Conservation (phyloP, 2,329 filamentous ascomycete genomes). For the Pseudonectria foliicola region DNA sequence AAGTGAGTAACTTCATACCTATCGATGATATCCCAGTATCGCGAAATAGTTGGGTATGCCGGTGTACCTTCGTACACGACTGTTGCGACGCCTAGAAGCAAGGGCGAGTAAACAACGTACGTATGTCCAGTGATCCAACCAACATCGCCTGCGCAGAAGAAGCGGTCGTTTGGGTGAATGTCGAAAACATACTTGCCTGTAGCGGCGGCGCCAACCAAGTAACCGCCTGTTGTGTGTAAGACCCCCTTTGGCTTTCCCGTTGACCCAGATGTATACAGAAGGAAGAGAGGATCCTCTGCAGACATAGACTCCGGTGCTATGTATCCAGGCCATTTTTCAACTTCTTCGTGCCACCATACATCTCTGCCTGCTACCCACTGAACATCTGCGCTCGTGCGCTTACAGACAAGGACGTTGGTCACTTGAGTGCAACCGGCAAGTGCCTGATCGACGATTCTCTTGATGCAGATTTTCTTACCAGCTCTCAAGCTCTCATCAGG, state of each 20-base stretch:
- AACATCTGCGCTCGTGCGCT: conserved; percentile 81
- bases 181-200: conserved; percentile 97
- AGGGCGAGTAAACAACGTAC: conserved; percentile 87
- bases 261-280: conserved; percentile 90
- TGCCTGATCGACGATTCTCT: conserved; percentile 93
- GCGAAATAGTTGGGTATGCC: conserved; percentile 84
- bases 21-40: conserved; percentile 93
- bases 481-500: conserved; percentile 90
- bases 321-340: conserved; percentile 86
- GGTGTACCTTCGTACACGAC: conserved; percentile 94
- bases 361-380: conserved; percentile 80
- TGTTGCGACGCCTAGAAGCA: conserved; percentile 79
- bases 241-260: conserved; percentile 96
- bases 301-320: conserved; percentile 76
- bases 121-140: conserved; percentile 97
- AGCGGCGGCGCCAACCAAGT: conserved; percentile 76
- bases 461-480: conserved; percentile 86
- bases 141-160: conserved; percentile 92
- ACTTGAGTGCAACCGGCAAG: conserved; percentile 74
- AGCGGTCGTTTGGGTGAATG: conserved; percentile 79
- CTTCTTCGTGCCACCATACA: conserved; percentile 93
- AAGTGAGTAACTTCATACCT: conserved; percentile 89
- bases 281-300: conserved; percentile 86
- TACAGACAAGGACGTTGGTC: conserved; percentile 73
- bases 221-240: conserved; percentile 88